Evolutionary conservation across 2,329 filamentous ascomycete genomes (phyloP).

Genomic region (Pseudogymnoascus sp.): DNA sequence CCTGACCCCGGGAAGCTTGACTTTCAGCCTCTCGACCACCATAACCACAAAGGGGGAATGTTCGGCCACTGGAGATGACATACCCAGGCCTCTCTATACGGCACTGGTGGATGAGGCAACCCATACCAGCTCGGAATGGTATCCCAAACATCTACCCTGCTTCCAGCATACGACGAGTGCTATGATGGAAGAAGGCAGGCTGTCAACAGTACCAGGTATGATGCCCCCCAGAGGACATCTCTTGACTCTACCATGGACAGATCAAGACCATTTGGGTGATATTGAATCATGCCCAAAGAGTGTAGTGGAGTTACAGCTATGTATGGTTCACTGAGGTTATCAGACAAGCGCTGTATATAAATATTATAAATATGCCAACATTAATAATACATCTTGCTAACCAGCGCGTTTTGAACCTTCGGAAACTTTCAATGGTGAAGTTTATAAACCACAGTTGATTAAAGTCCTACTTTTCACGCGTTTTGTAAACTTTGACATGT

Average conservation of each 20-base stretch:
- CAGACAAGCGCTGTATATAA: not conserved
- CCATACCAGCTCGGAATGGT: too few relatives aligned
- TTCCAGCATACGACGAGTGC: not conserved
- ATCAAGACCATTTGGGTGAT: not conserved
- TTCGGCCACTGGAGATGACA: not conserved
- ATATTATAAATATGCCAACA: not conserved
- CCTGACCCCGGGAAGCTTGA: not conserved
- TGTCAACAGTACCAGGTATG: not conserved
- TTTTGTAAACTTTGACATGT: not conserved
- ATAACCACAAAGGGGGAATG: not conserved
- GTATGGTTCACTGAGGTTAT: not conserved
- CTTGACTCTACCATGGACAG: not conserved
- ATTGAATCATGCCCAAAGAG: not conserved
- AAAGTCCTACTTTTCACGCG: not conserved
- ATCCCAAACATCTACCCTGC: not conserved
- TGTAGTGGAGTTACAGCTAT: not conserved
- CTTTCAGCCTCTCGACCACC: not conserved
- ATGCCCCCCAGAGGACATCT: not conserved
- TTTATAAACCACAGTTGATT: not conserved
- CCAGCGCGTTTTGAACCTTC: not conserved
- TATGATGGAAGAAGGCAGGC: not conserved
- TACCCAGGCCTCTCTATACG: not conserved
- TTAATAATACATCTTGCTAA: not conserved
- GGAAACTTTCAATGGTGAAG: not conserved
- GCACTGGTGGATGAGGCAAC: not conserved